Percentiles rank a stretch among this genome's conserved stretches.
These are phyloP conservation scores for Cladosporium sp. DNA, from an alignment of 2,329 filamentous ascomycete species.

Conservation along the genomic window DNA sequence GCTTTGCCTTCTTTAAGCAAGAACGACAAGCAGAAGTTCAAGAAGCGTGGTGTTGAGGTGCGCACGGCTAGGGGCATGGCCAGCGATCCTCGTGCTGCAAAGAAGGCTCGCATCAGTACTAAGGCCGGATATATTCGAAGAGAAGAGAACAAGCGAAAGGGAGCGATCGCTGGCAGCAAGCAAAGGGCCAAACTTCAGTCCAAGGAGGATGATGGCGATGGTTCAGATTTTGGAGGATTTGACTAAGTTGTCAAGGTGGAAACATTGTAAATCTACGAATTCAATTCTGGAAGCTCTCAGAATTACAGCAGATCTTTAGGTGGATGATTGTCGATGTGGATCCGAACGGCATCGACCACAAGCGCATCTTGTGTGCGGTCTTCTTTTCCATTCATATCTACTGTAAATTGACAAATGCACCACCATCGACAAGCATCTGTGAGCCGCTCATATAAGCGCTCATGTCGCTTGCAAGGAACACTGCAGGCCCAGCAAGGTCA, in stretches of 20 bases:
- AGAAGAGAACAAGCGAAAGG: constrained; percentile 63
- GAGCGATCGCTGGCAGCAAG: constrained; percentile 39
- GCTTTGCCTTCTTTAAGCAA: constrained; percentile 82
- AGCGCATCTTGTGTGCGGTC: not conserved
- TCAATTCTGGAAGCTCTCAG: not conserved
- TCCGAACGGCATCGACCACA: not conserved
- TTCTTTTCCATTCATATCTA: constrained; percentile 41
- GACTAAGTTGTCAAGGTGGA: constrained; percentile 29
- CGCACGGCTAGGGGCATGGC: constrained; percentile 49
- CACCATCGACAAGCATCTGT: constrained; percentile 83
- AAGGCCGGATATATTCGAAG: constrained; percentile 75
- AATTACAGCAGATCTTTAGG: not conserved
- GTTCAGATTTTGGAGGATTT: constrained; percentile 46
- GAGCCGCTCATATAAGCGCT: constrained; percentile 81
- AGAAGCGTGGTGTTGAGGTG: constrained; percentile 76
- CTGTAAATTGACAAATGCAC: constrained; percentile 85
- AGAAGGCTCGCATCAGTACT: constrained; percentile 72
- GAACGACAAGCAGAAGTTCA: constrained; percentile 78
- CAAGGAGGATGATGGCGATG: constrained; percentile 26
- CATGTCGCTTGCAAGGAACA: constrained; percentile 79
- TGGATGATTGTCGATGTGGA: not conserved
- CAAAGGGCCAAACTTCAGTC: constrained; percentile 32
- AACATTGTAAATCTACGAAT: not conserved
- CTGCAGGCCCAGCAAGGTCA: constrained; percentile 81
- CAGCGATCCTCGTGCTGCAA: constrained; percentile 45